Percentiles rank a stretch among this genome's conserved stretches.
Conservation (phyloP, 306 rosid genomes). For the Crotalaria pallida region DNA sequence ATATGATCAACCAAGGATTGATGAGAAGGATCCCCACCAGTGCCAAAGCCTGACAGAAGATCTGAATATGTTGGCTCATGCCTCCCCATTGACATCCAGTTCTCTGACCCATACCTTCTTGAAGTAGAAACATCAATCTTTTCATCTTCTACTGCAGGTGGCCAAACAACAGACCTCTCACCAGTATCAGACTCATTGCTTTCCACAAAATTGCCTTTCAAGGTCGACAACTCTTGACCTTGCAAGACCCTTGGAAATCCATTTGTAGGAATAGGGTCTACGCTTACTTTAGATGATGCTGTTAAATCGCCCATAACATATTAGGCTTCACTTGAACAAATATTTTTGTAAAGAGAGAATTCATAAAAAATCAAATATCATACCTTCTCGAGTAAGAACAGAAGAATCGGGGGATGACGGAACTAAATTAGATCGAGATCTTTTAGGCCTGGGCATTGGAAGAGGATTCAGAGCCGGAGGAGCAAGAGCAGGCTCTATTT, state of each 20-base stretch:
- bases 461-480: conserved; percentile 75
- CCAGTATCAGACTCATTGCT: conserved; percentile 51
- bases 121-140: conserved; percentile 57
- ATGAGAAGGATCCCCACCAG: conserved; percentile 35
- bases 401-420: conserved; percentile 75
- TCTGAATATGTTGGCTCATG: conserved; percentile 70
- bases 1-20: conserved; percentile 37
- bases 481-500: conserved; percentile 88
- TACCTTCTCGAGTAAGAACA: conserved; percentile 77
- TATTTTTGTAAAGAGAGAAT: neutral
- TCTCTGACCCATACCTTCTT: conserved; percentile 53
- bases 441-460: conserved; percentile 66
- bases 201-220: conserved; percentile 57
- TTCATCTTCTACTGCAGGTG: conserved; percentile 49
- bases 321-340: neutral
- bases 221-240: conserved; percentile 90
- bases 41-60: conserved; percentile 66
- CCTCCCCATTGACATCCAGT: conserved; percentile 60
- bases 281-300: conserved; percentile 51
- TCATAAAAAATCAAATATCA: neutral
- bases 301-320: neutral
- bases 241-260: conserved; percentile 88
- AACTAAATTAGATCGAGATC: conserved; percentile 60
- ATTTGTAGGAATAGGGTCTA: conserved; percentile 58
- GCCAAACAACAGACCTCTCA: conserved; percentile 61